A percentile compares a stretch with the other conserved stretches of the same genome.
phyloP scores from a whole-genome alignment of 2,329 filamentous ascomycete genomes.

The Penicillium janthinellum region DNA sequence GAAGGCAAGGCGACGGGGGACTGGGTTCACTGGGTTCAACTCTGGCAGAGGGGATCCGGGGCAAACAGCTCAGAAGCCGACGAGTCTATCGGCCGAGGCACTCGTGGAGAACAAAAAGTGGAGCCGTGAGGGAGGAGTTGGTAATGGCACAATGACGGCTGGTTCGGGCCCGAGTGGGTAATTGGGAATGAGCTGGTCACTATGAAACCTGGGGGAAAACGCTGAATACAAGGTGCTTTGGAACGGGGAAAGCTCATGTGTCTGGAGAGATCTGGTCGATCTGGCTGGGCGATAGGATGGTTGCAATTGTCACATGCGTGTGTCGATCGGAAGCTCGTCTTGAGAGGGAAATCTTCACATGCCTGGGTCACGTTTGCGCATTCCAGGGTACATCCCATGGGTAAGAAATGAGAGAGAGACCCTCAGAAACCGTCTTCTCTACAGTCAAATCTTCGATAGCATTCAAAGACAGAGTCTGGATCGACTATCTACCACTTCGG shows the following conservation, averaged over 20 bases:
- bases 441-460: no score
- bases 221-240: neutral
- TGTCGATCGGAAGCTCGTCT: neutral
- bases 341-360: conserved; percentile 8
- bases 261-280: neutral
- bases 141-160: conserved; percentile 26
- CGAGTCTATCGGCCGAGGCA: conserved; percentile 39
- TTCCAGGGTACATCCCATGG: neutral
- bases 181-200: neutral
- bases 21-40: neutral
- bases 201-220: conserved; percentile 14
- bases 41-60: conserved; percentile 10
- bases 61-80: conserved; percentile 35
- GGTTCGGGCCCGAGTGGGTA: conserved; percentile 7
- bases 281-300: neutral
- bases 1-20: neutral
- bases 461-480: neutral
- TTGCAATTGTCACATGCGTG: neutral
- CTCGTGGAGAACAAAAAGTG: conserved; percentile 22
- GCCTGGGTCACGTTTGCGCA: neutral
- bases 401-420: no score
- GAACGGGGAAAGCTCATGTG: neutral
- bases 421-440: no score
- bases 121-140: conserved; percentile 4
- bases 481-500: neutral